Base-by-base conservation (phyloP, 495 filamentous ascomycete species). In the Annulohypoxylon maeteangense region DNA sequence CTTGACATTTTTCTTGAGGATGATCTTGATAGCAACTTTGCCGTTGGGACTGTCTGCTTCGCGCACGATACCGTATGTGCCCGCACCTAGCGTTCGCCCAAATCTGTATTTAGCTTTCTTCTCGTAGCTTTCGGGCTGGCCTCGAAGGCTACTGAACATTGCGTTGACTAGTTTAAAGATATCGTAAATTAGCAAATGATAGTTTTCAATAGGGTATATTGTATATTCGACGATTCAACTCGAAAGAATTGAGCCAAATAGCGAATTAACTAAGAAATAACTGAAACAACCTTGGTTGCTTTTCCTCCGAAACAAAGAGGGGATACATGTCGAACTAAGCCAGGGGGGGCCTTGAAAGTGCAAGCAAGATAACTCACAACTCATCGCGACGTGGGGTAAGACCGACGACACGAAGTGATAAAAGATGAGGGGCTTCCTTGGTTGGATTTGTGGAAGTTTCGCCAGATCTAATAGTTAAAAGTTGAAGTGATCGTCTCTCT, bases 1-100 rank as follows among this genome's bases (percentile, higher is more conserved):
- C 66, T 93, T 93, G 75, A 99, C 95, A 82, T 97, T 98, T 83
- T 97, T 98, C 89, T 99, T 99, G 71, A 99, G 85, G 77, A 99
- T 99, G 78, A 99, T 98, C 86, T 99, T 99, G 78, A 99, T 86
- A 18, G 95, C 95, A 45, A 97, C 95, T 82, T 97, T 97, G 68
- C 93, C 92, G 12, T 86, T 88, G 22, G 90, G 86, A 56, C 88
- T 84, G 58, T 97, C 93, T 51, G 95, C 95, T 80, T 99, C 95
- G 65, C 95, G 89, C 70, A 99, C 95, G 75, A 99, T 98, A 70
- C 95, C 95, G 83, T 99, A 99, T 73, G 95, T 99, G 62, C 95
- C 95, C 51, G 95, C 95, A 76, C 95, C 95, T 42, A 99, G 86
- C 22, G 96, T 98, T 75, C 91, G 88, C 62, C 96, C 95, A 78